Base-by-base conservation (phyloP, 148 eudicot species). In the Beta vulgaris region DNA sequence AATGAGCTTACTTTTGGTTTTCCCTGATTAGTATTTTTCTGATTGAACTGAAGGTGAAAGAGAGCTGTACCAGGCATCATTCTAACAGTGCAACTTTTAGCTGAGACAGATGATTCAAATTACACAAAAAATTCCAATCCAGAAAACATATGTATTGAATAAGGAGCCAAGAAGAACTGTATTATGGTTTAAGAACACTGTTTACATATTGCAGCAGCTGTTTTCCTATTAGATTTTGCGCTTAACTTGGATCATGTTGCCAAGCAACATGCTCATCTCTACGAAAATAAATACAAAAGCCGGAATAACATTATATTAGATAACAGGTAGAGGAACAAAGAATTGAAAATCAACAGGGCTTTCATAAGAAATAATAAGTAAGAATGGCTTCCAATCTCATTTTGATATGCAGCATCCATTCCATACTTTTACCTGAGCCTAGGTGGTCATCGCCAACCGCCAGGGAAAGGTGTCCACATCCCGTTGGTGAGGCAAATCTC, bases 1-100 rank as follows among this genome's bases (percentile, higher is more conserved):
- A 51, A 67, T 29, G 65, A 71, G 72, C 85, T 84, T 88, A 92
- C 98, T 81, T 84, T 81, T 68, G 79, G 76, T 35, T 68, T 79
- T 66, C 83, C 84, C 35, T 71, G 40, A 37, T 71, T 84, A 76
- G 54, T 53, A 76, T 86, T 88, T 79, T 85, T 85, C 73, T 77
- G 75, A 81, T 73, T 75, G 68, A 80, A 73, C 37, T 91, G 79
- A 76, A 86, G 79, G 74, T 81, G 85, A 83, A 89, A 84, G 18
- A 96, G 82, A 77, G 98, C 92, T 66, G 97, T 96, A 82, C 94
- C 99, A 63, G 99, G 95, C 77, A 92, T 67, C 44, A 77, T 71
- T 88, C 87, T 76, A 58, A 83, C 66, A n/a, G 80, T 79, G 76
- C 81, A 81, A 71, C 76, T 37, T 81, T 78, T 85, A 81, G 85